These are phyloP conservation scores for Chlorella sorokiniana DNA, from an alignment of 139 green algal species.

Conservation along the genomic window DNA sequence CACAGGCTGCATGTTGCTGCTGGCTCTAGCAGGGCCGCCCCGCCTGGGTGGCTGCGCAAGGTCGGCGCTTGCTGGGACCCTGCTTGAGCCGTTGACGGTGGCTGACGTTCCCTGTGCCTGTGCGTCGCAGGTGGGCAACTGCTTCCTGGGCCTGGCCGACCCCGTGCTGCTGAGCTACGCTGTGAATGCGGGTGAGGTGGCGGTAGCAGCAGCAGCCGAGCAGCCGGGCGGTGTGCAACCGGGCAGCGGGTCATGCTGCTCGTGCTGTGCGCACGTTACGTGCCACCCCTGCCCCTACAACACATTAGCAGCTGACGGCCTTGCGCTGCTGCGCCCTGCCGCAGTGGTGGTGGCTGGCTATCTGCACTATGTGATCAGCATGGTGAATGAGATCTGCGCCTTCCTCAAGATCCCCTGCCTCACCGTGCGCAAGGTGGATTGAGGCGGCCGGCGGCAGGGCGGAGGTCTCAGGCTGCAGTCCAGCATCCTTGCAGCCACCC, in stretches of 20 bases:
- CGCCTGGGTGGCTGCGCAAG: no score
- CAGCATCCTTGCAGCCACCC: no score
- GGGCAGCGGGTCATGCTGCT: neutral
- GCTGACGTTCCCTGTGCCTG: neutral
- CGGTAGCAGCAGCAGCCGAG: neutral
- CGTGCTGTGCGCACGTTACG: neutral
- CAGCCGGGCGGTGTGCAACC: neutral
- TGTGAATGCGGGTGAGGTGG: slow-evolving; percentile 39
- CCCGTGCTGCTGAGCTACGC: slow-evolving; percentile 30
- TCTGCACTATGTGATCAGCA: slow-evolving; percentile 65
- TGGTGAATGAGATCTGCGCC: slow-evolving; percentile 75
- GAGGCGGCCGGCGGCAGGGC: no score
- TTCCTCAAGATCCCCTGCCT: slow-evolving; percentile 82
- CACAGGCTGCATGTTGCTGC: neutral
- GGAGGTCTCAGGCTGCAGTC: no score
- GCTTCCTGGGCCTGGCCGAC: slow-evolving; percentile 6
- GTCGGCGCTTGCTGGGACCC: no score
- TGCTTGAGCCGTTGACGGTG: no score
- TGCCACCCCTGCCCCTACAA: neutral
- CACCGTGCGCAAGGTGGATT: slow-evolving; percentile 56
- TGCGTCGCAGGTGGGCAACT: slow-evolving; percentile 22
- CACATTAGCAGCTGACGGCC: no score
- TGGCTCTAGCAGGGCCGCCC: neutral
- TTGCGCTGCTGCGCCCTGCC: neutral
- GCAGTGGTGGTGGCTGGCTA: slow-evolving; percentile 63